These are phyloP conservation scores for Scenedesmus sp. DNA, from an alignment of 163 green algal genomes.

Conservation along the genomic window DNA sequence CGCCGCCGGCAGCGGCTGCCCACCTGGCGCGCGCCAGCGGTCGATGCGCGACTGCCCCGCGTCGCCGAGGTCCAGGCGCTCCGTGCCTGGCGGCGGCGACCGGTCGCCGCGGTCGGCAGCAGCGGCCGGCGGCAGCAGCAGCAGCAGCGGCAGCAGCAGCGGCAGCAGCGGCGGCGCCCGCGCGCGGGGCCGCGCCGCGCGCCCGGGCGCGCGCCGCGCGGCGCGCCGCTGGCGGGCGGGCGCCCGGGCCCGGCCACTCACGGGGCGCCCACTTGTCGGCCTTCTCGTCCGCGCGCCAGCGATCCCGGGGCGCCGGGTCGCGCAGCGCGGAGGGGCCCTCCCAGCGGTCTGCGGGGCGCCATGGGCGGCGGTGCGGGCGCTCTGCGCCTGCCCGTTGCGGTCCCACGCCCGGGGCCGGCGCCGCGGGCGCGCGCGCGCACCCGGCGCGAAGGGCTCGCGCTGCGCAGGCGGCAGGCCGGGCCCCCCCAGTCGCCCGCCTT, in stretches of 20 bases:
- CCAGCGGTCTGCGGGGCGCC: conserved; percentile 31
- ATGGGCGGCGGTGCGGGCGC: no score
- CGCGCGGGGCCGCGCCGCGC: no score
- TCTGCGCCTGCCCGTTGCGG: no score
- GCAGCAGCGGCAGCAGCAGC: conserved; percentile 3
- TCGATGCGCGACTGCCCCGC: conserved; percentile 24
- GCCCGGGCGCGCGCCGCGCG: no score
- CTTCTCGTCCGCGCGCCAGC: conserved; percentile 39
- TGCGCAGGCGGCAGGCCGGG: neutral
- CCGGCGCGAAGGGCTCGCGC: conserved; percentile 10
- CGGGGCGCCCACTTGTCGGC: conserved; percentile 21
- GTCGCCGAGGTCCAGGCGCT: conserved; percentile 15
- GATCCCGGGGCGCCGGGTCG: conserved; percentile 5
- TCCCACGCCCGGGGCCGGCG: no score
- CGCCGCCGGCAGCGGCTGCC: neutral
- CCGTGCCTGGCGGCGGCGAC: no score
- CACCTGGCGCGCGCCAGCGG: conserved; percentile 42
- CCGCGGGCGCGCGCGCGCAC: neutral
- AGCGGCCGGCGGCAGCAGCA: no score
- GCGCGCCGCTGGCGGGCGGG: no score
- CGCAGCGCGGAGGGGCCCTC: neutral
- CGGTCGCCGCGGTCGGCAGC: no score
- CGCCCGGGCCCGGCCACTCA: neutral
- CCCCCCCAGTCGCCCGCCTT: conserved; percentile 23
- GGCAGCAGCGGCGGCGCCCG: neutral